Base-by-base conservation (phyloP, 495 filamentous ascomycete genomes). In the Hyaloscypha bicolor region DNA sequence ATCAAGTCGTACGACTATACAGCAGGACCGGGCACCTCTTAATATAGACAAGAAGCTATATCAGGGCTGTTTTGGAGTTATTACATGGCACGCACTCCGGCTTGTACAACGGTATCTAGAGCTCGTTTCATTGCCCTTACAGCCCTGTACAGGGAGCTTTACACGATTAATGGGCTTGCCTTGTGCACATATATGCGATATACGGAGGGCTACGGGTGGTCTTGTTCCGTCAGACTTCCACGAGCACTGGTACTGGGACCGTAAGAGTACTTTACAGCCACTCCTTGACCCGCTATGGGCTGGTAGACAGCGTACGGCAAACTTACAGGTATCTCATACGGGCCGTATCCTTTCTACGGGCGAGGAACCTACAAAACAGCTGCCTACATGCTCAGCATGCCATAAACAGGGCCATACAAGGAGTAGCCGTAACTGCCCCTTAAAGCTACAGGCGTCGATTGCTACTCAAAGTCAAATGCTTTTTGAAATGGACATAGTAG, bases 21-120 rank as follows among this genome's bases (percentile, higher is more conserved):
- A 53, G 19, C 4, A 53, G 19, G 51, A 53, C 51, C 51, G 51
- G 51, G 51, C 16, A 53, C 22, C 51, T 21, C 16, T 53, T 12
- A 53, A 53, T 53, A 53, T 53, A 12, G 51, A 53, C 3, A 53
- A 53, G 51, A 53, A 53, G 51, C 51, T 53, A 53, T 53, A 53
- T 53, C 4, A 53, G 22, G 51, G 51, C 51, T 53, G 4, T 53
- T 53, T 53, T 53, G 22, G 51, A 21, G 51, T 53, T 53, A 6
- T 53, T 53, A 53, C 4, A n/a, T 53, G 51, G 51, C 51, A 53
- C 3, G 51, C 4, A 25, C 22, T 53, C 19, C 4, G 51, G 51
- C 51, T 53, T 53, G 22, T 53, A 53, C 3, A 53, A n/a, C 51
- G 3, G 22, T 4, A 53, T 53, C 22, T 53, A 53, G 9, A 53